These are phyloP conservation scores for Sporothrix schenckii DNA, from an alignment of 2,329 filamentous ascomycete genomes.

Conservation along the genomic window DNA sequence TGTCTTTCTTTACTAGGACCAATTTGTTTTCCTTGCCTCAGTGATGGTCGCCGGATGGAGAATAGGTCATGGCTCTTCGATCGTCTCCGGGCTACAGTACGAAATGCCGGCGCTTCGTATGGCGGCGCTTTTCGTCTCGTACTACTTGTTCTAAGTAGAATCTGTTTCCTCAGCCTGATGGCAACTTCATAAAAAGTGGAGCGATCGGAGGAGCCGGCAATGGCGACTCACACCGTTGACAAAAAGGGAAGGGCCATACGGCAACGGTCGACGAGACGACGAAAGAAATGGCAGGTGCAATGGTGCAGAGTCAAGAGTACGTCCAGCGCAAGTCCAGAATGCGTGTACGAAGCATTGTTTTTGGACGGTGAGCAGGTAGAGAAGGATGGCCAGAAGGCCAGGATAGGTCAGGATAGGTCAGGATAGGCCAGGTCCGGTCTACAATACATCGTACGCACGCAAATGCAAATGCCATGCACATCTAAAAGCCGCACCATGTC, in stretches of 20 bases:
- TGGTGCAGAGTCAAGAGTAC: conserved; percentile 7
- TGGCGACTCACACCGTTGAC: background rate
- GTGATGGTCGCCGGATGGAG: background rate
- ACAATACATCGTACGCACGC: conserved; percentile 8
- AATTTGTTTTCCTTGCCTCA: conserved; percentile 1
- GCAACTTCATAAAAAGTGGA: background rate
- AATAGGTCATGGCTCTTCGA: background rate
- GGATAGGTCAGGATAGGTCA: background rate
- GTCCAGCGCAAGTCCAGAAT: background rate
- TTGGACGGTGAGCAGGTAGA: conserved; percentile 16
- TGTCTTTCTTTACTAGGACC: background rate
- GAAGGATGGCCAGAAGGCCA: background rate
- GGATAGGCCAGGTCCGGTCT: background rate
- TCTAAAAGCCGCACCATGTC: background rate
- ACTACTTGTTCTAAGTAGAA: background rate
- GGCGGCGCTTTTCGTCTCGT: background rate
- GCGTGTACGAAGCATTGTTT: conserved; percentile 1
- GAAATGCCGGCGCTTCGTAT: conserved; percentile 1
- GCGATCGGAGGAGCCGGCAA: conserved; percentile 4
- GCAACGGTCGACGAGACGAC: background rate
- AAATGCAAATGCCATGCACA: background rate
- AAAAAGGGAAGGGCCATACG: background rate
- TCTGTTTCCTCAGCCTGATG: background rate
- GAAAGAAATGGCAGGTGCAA: background rate
- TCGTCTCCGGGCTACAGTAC: background rate